Base-by-base conservation (phyloP, 1,284 basidiomycete species). In the Naganishia sp. region DNA sequence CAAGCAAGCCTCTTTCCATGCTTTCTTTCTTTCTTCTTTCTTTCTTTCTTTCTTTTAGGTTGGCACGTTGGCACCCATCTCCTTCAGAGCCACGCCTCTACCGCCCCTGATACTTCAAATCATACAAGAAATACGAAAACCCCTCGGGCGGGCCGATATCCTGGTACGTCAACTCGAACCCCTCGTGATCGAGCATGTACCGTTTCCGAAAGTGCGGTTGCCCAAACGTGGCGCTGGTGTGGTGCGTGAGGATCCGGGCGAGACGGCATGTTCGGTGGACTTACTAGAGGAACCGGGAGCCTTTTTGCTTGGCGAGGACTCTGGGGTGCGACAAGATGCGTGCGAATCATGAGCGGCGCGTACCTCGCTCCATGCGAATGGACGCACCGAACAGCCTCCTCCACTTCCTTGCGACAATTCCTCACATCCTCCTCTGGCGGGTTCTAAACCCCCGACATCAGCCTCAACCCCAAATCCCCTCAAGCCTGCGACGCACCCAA, bases 151-250 rank as follows among this genome's bases (percentile, higher is more conserved):
- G 78, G 3, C 79, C 77, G 47, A 79, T 76, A 55, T 77, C 73
- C 18, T 63, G 65, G 53, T 75, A 71, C 6, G 73, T 70, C 7
- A 66, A 31, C 6, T 55, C 39, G 31, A 57, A 68, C 18, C 52
- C 15, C 2, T 32, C 39, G 41, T 88, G 51, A 89, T 78, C 70
- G 85, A 82, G 70, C 83, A 85, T 70, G 76, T 85, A 92, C 51
- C 86, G 84, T 72, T 85, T 85, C 42, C 92, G 87, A 77, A 94
- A 94, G 76, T 95, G 92, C 0, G 92, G 92, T 75, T 94, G 92
- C 5, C 91, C 92, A 71, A 94, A 93, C 1, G 92, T 94, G 66
- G 93, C 82, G 79, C 77, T 78, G 63, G 17, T 42, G 32, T 28
- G 3, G 28, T 2, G 28, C 28, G 28, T 5, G 28, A 41, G 17